Evolutionary conservation across 208 protist species (phyloP), one percentile per base, ranked within the genome.

Genomic region (Lotmaria passim): DNA sequence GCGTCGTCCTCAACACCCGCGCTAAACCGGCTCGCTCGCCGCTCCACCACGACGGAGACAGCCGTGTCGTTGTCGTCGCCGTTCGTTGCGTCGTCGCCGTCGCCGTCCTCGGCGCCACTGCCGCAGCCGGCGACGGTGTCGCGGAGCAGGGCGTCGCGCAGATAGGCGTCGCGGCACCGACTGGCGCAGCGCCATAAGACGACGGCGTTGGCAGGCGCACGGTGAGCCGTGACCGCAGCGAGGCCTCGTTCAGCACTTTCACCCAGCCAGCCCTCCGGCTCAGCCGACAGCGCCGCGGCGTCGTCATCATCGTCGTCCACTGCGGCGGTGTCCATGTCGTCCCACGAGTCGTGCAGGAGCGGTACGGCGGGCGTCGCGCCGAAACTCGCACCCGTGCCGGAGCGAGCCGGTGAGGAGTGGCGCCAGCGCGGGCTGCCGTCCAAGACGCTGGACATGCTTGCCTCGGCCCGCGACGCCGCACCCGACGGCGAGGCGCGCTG

Each of bases 131-230:
- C 28, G 14, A 21, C 19, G 19, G 14, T 1, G 0, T 55, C 31
- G 19, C 48, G 50, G 1, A 78, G 34, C 21, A 78, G 72, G 3
- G 58, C 75, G 11, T 81, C 75, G 33, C 63, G 62, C 26, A 76
- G 61, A 56, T 57, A 70, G 17, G 41, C 61, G 33, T 69, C 65
- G 21, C 73, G 73, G 24, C 61, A 24, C 24, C 48, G 60, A 11
- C 44, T 64, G 2, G 43, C 60, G 33, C 64, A 68, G 26, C 75
- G 75, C 69, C 77, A 82, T 56, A 82, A 61, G 24, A 83, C 62
- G 1, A 78, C 44, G 23, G 78, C 53, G 30, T 75, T 72, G 21
- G 78, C 44, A 19, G 61, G 71, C 3, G 63, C 15, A 30, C 53
- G 50, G 61, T 83, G 52, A 31, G 47, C 72, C 17, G 33, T 23